These are phyloP conservation scores for Plantago lanceolata DNA, from an alignment of 305 asterid species.

Conservation along the genomic window DNA sequence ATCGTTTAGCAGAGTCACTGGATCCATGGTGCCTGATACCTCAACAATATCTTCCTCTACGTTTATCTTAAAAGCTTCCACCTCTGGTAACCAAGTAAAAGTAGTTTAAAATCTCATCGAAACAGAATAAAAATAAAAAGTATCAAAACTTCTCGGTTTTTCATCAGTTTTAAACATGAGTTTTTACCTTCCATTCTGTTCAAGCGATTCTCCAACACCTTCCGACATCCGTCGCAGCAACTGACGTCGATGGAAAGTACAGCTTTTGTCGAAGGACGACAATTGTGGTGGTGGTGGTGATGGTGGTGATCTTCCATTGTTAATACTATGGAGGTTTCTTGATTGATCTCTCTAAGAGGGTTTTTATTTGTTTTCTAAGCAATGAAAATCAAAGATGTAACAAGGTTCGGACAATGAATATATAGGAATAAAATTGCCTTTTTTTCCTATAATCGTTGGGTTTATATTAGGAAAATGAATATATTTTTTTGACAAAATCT, in stretches of 20 bases:
- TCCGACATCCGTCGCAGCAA: constrained; percentile 36
- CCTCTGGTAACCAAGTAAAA: constrained; percentile 27
- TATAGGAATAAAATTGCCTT: too few relatives aligned
- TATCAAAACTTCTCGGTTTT: too few relatives aligned
- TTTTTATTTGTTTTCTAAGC: too few relatives aligned
- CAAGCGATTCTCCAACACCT: constrained; percentile 24
- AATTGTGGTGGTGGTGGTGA: too few relatives aligned
- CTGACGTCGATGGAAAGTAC: constrained; percentile 32
- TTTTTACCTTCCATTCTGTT: constrained; percentile 35
- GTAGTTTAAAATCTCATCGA: too few relatives aligned
- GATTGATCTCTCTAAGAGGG: not conserved
- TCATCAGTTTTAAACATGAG: too few relatives aligned
- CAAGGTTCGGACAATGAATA: not conserved
- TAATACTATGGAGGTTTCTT: not conserved
- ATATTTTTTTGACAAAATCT: too few relatives aligned
- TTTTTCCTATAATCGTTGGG: not conserved
- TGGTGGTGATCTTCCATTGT: not conserved
- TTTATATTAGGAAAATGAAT: too few relatives aligned
- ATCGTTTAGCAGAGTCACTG: constrained; percentile 22
- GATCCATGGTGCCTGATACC: constrained; percentile 35
- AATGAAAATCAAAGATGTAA: too few relatives aligned
- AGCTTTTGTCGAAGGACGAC: constrained; percentile 22
- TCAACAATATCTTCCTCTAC: constrained; percentile 26
- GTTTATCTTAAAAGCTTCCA: constrained; percentile 24
- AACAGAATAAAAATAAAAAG: too few relatives aligned